Percentiles rank a stretch among this genome's conserved stretches.
phyloP scores from a whole-genome alignment of 768 basidiomycete genomes.

The Lactifluus hygrophoroides region DNA sequence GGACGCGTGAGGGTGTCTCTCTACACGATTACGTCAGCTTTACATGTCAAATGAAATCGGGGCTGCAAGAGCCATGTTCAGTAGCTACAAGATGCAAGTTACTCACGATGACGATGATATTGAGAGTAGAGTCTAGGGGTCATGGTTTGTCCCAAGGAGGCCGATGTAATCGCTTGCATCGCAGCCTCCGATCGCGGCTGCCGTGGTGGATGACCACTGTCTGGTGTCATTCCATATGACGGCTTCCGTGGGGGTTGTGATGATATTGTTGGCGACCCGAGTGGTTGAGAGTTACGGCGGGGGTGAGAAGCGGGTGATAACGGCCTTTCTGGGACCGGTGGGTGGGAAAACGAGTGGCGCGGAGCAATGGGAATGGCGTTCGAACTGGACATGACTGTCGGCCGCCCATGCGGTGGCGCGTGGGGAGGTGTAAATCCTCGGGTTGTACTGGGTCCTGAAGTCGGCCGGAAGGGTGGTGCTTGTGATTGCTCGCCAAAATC shows the following conservation, averaged over 20 bases:
- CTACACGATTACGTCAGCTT: not conserved
- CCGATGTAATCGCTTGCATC: not conserved
- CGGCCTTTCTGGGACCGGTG: not conserved
- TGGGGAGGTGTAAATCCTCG: not conserved
- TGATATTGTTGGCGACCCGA: not conserved
- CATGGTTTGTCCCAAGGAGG: not conserved
- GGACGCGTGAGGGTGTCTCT: not conserved
- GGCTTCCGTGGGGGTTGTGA: not conserved
- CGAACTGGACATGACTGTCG: not conserved
- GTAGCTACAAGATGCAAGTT: not conserved
- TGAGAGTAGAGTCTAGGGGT: not conserved
- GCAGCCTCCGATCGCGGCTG: slow-evolving; percentile 8
- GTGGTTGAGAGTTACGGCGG: not conserved
- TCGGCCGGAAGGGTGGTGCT: slow-evolving; percentile 3
- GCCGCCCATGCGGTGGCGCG: not conserved
- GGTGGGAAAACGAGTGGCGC: not conserved
- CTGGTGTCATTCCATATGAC: not conserved
- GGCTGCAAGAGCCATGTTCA: not conserved
- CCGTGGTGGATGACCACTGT: slow-evolving; percentile 4
- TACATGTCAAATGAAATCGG: not conserved
- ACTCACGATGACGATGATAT: slow-evolving; percentile 12
- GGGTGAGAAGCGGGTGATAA: slow-evolving; percentile 1
- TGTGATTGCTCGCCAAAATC: slow-evolving; percentile 5
- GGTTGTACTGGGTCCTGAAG: not conserved
- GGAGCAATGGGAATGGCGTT: slow-evolving; percentile 6